Evolutionary conservation across 2,329 filamentous ascomycete genomes (phyloP).

Genomic region (Fusarium kyushuense): DNA sequence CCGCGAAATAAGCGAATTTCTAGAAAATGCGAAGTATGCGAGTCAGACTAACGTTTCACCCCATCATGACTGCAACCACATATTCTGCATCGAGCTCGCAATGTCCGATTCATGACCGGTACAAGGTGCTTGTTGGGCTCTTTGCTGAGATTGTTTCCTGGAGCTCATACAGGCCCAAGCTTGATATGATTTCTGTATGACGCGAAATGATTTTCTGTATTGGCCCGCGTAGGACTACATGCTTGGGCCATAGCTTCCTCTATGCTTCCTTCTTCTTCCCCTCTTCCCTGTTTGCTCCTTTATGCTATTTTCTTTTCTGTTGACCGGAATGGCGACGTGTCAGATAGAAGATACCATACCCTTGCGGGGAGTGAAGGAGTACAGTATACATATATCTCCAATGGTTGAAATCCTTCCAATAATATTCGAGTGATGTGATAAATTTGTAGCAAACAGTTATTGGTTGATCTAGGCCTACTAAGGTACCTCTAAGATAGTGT

Average conservation of each 20-base stretch:
- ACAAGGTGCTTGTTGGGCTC: conserved; percentile 3
- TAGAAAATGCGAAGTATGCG: conserved; percentile 34
- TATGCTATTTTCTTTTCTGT: conserved; percentile 13
- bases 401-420: conserved; percentile 28
- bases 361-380: conserved; percentile 23
- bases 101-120: conserved; percentile 2
- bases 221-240: neutral
- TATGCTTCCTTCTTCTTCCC: neutral
- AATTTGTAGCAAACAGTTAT: conserved; percentile 26
- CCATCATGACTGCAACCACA: neutral
- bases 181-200: conserved; percentile 2
- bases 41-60: neutral
- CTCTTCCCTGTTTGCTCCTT: conserved; percentile 3
- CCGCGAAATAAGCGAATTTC: conserved; percentile 24
- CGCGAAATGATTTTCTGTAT: conserved; percentile 2
- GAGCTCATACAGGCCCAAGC: conserved; percentile 3
- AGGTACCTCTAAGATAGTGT: neutral
- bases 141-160: neutral
- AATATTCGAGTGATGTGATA: conserved; percentile 19
- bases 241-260: neutral
- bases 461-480: conserved; percentile 19
- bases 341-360: conserved; percentile 31
- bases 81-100: neutral
- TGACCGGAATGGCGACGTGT: conserved; percentile 28
- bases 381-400: conserved; percentile 11